A percentile compares a stretch with the other conserved stretches of the same genome.
Conservation (phyloP, 2,329 filamentous ascomycete species). For the Magnaporthiopsis poae region DNA sequence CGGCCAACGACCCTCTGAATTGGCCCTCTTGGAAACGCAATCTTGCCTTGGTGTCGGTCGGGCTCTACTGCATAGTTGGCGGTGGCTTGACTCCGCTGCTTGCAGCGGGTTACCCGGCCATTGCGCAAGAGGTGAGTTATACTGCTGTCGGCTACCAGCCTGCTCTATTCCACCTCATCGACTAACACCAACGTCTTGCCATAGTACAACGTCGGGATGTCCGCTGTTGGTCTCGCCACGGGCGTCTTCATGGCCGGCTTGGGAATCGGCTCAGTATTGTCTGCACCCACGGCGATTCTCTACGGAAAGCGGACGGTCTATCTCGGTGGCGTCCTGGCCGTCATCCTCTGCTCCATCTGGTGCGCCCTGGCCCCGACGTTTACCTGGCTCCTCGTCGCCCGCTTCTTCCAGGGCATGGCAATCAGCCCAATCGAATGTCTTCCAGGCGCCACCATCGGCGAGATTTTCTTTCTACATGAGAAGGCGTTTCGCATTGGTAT, state of each 20-base stretch:
- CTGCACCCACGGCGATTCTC: slow-evolving; percentile 82
- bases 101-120: slow-evolving; percentile 78
- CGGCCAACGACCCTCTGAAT: slow-evolving; percentile 81
- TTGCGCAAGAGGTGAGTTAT: slow-evolving; percentile 42
- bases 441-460: slow-evolving; percentile 85
- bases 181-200: background rate
- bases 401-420: slow-evolving; percentile 78
- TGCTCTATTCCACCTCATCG: background rate
- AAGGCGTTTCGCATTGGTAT: slow-evolving; percentile 86
- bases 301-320: slow-evolving; percentile 89
- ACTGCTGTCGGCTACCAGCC: no score
- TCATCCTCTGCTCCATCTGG: slow-evolving; percentile 70
- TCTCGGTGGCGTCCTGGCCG: slow-evolving; percentile 65
- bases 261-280: slow-evolving; percentile 72
- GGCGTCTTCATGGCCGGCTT: slow-evolving; percentile 91
- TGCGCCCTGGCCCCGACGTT: slow-evolving; percentile 77
- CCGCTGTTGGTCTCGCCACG: slow-evolving; percentile 74
- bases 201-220: slow-evolving; percentile 52
- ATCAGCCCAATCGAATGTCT: slow-evolving; percentile 87
- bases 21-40: slow-evolving; percentile 80
- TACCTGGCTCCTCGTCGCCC: slow-evolving; percentile 65
- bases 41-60: slow-evolving; percentile 66
- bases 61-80: slow-evolving; percentile 86
- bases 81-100: slow-evolving; percentile 86
- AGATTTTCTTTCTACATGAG: slow-evolving; percentile 94